Base-by-base conservation (phyloP, 2,329 filamentous ascomycete species). In the Pseudofabraea citricarpa region DNA sequence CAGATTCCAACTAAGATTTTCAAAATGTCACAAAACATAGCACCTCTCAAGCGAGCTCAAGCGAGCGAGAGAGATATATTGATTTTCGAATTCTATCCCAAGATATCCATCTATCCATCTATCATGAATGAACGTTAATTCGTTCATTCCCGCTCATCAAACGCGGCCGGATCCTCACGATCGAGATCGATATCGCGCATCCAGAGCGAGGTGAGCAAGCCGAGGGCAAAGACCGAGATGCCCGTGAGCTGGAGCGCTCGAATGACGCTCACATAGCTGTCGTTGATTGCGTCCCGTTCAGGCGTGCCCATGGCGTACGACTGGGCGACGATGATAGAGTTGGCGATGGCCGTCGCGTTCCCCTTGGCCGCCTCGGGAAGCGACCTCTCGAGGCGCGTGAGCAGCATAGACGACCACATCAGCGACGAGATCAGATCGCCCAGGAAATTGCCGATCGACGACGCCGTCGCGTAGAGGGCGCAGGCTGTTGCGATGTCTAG, bases 291-390 rank as follows among this genome's bases (percentile, higher is more conserved):
- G 5, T 42, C 31, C 18, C 40, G 13, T 19, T 42, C 40, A 5
- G 26, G 12, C 6, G 19, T 42, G 3, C 40, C 40, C 27, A 31
- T 33, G 10, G 21, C 31, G 15, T 42, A 42, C 10, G 29, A 36
- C 31, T 42, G 40, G n/a, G 40, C 40, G n/a, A 42, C 40, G 6
- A 26, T 35, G 21, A 42, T 42, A 4, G 40, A 42, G 15, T 42
- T 42, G 13, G 29, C 31, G 18, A 42, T 42, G n/a, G 18, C 26
- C 2, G 40, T 36, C 20, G 31, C 40, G 8, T 42, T 42, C 6
- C 29, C 29, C 15, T 23, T 22, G 16, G 29, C 40, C 2, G n/a
- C 7, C 26, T 24, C 40, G 4, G 40, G 40, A 3, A 42, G 23
- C 8, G 21, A 35, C 21, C 12, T 21, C 9, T 35, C 27, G 12